A percentile compares a stretch with the other conserved stretches of the same genome.
phyloP scores from a whole-genome alignment of 1,284 basidiomycete species.

The Phellopilus nigrolimitatus region DNA sequence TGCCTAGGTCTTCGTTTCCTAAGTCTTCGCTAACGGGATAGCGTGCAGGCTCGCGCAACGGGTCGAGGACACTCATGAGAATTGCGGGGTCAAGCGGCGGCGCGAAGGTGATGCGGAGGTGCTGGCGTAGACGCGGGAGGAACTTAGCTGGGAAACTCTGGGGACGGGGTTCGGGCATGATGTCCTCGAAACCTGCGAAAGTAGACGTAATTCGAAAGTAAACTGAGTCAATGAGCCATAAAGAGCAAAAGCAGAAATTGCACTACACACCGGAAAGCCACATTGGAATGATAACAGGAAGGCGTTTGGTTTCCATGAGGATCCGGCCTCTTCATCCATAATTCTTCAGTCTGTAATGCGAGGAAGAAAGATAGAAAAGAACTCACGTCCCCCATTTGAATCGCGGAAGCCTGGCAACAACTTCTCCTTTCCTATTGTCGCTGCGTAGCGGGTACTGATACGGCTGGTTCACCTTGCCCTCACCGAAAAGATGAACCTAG shows the following conservation, averaged over 20 bases:
- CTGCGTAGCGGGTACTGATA: conserved; percentile 42
- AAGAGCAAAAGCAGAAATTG: conserved; percentile 2
- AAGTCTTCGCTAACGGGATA: too few species aligned
- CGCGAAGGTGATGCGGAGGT: conserved; percentile 71
- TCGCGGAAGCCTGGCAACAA: conserved; percentile 51
- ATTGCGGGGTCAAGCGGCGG: conserved; percentile 48
- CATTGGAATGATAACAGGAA: conserved; percentile 88
- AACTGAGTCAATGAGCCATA: not conserved
- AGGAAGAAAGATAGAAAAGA: conserved; percentile 17
- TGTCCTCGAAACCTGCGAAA: conserved; percentile 70
- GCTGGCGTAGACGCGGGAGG: conserved; percentile 56
- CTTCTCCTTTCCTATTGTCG: conserved; percentile 28
- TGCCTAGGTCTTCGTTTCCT: too few species aligned
- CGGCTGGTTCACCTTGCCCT: conserved; percentile 87
- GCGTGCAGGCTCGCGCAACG: too few species aligned
- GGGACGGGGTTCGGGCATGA: conserved; percentile 81
- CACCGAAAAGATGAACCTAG: conserved; percentile 93
- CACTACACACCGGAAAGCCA: conserved; percentile 74
- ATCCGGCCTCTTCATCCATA: conserved; percentile 62
- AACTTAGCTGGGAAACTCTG: conserved; percentile 60
- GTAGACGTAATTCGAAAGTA: not conserved
- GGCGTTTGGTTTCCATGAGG: conserved; percentile 68
- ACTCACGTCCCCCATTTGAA: conserved; percentile 98
- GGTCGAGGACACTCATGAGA: conserved; percentile 32
- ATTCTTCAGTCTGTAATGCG: conserved; percentile 12